Percentiles rank a stretch among this genome's conserved stretches.
These are phyloP conservation scores for Russula olivacea DNA, from an alignment of 768 basidiomycete species.

Conservation along the genomic window DNA sequence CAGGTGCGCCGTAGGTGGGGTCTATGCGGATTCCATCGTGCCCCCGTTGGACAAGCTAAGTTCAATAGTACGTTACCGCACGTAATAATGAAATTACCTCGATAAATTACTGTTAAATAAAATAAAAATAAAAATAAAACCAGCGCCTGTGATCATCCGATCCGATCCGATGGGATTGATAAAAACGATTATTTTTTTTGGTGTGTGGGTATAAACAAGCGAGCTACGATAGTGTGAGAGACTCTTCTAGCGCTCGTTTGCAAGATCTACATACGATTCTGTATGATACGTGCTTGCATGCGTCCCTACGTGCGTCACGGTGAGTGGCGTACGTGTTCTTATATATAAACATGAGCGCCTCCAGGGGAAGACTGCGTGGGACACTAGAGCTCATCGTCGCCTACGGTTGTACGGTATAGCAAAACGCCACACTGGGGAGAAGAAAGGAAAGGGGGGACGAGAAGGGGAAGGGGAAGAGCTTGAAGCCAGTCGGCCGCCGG, in stretches of 20 bases:
- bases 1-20: background rate
- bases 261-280: too few relatives aligned
- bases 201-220: background rate
- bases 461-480: too few relatives aligned
- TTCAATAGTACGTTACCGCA: conserved; percentile 10
- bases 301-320: background rate
- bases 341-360: too few relatives aligned
- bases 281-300: background rate
- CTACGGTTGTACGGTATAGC: too few relatives aligned
- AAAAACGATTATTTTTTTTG: background rate
- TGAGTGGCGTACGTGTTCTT: background rate
- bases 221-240: background rate
- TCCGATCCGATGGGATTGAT: background rate
- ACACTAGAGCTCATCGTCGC: too few relatives aligned
- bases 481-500: too few relatives aligned
- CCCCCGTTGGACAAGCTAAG: background rate
- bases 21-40: conserved; percentile 1
- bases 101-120: background rate
- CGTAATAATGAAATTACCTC: conserved; percentile 2
- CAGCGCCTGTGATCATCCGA: background rate
- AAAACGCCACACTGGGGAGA: too few relatives aligned
- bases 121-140: background rate
- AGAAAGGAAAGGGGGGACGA: too few relatives aligned
- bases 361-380: too few relatives aligned
- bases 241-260: too few relatives aligned